phyloP scores from a whole-genome alignment of 805 yeast species.

The Wickerhamomyces kurtzmanii region DNA sequence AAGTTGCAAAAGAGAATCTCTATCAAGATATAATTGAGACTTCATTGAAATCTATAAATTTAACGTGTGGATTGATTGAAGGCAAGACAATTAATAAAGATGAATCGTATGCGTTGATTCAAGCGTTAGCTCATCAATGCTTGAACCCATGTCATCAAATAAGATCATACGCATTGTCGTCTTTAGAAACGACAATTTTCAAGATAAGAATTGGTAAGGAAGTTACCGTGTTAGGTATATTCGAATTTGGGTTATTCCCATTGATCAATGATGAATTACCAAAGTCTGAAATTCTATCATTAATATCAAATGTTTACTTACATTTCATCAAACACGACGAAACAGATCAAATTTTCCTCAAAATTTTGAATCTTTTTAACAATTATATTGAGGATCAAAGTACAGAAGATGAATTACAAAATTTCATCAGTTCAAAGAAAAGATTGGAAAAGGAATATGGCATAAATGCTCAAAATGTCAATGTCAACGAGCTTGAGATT shows the following conservation, averaged over 20 bases:
- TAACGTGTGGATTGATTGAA: constrained; percentile 43
- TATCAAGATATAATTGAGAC: constrained; percentile 44
- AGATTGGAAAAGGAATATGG: constrained; percentile 12
- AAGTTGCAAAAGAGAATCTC: constrained; percentile 33
- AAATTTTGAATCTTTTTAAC: constrained; percentile 26
- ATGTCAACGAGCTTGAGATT: not conserved
- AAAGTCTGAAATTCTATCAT: constrained; percentile 54
- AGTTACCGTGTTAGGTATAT: constrained; percentile 41
- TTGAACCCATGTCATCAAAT: constrained; percentile 80
- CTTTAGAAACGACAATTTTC: constrained; percentile 40
- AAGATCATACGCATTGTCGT: constrained; percentile 51
- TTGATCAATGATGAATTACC: constrained; percentile 59
- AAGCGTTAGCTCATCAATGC: constrained; percentile 84
- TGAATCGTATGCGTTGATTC: constrained; percentile 48
- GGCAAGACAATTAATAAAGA: constrained; percentile 22
- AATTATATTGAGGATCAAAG: constrained; percentile 26
- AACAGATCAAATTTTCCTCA: constrained; percentile 25
- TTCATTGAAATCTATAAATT: constrained; percentile 51
- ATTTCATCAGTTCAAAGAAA: constrained; percentile 25
- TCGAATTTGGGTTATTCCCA: constrained; percentile 71
- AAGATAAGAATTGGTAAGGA: constrained; percentile 23
- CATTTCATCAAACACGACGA: constrained; percentile 29
- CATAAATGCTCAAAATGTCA: no score
- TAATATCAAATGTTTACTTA: constrained; percentile 58
- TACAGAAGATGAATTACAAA: constrained; percentile 27